These are phyloP conservation scores for Nannizzia gypsea DNA, from an alignment of 2,329 filamentous ascomycete species.

Conservation along the genomic window DNA sequence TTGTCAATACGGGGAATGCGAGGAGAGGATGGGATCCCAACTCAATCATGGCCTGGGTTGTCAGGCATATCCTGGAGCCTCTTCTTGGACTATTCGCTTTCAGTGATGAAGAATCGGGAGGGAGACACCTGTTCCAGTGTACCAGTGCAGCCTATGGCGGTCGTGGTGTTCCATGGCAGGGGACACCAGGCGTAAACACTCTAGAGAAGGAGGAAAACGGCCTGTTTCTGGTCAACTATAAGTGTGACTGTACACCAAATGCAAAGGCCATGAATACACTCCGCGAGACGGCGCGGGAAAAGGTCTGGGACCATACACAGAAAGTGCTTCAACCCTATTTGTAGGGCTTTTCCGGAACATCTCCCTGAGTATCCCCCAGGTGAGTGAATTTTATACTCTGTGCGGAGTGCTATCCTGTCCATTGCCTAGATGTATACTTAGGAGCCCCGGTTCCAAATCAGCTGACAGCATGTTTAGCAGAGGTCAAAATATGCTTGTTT, in stretches of 20 bases:
- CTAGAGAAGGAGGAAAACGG: neutral
- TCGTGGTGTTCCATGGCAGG: neutral
- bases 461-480: neutral
- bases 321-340: neutral
- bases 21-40: neutral
- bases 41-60: neutral
- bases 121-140: neutral
- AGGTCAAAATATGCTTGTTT: neutral
- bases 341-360: no score
- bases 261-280: neutral
- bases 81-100: neutral
- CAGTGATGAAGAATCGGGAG: neutral
- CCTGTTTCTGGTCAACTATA: neutral
- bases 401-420: no score
- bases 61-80: neutral
- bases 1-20: conserved; percentile 24
- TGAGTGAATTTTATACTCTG: neutral
- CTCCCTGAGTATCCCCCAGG: neutral
- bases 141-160: neutral
- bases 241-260: neutral
- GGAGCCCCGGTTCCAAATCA: neutral
- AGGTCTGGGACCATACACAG: neutral
- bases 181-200: neutral
- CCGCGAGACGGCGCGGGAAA: neutral
- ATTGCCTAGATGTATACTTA: neutral